Percentiles rank a stretch among this genome's conserved stretches.
These are phyloP conservation scores for Aspergillus versicolor DNA, from an alignment of 2,329 filamentous ascomycete genomes.

Conservation along the genomic window DNA sequence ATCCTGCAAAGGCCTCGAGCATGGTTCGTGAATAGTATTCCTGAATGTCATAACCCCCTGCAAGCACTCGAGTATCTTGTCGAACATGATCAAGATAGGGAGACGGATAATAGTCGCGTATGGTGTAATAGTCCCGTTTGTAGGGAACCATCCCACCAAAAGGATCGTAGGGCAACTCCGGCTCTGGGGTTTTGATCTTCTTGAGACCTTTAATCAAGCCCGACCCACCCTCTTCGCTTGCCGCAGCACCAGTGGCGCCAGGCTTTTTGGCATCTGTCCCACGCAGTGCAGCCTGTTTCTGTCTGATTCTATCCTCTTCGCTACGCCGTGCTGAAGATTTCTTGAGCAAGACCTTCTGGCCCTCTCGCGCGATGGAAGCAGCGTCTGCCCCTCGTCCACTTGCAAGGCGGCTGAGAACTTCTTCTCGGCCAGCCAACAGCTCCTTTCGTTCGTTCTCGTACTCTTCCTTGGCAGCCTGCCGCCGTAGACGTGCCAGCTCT, in stretches of 20 bases:
- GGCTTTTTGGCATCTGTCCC: slow-evolving; percentile 32
- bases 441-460: slow-evolving; percentile 69
- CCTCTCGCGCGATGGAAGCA: slow-evolving; percentile 53
- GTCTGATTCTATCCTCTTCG: slow-evolving; percentile 49
- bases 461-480: slow-evolving; percentile 64
- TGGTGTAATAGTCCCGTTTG: slow-evolving; percentile 65
- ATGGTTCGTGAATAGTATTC: slow-evolving; percentile 81
- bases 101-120: slow-evolving; percentile 71
- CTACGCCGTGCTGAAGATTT: slow-evolving; percentile 65
- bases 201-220: slow-evolving; percentile 77
- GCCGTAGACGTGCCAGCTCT: slow-evolving; percentile 63
- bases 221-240: slow-evolving; percentile 25
- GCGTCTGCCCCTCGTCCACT: slow-evolving; percentile 61
- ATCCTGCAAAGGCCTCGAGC: slow-evolving; percentile 84
- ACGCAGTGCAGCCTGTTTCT: slow-evolving; percentile 44
- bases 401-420: slow-evolving; percentile 69
- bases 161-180: slow-evolving; percentile 79
- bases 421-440: slow-evolving; percentile 62
- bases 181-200: slow-evolving; percentile 58
- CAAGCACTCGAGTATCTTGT: slow-evolving; percentile 64
- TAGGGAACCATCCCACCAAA: slow-evolving; percentile 71
- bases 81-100: slow-evolving; percentile 69
- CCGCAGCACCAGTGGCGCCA: slow-evolving; percentile 17
- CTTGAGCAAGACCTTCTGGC: slow-evolving; percentile 65
- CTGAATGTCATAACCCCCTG: slow-evolving; percentile 77